Percentiles rank a stretch among this genome's conserved stretches.
Conservation (phyloP, 495 filamentous ascomycete species). For the Letharia lupina region DNA sequence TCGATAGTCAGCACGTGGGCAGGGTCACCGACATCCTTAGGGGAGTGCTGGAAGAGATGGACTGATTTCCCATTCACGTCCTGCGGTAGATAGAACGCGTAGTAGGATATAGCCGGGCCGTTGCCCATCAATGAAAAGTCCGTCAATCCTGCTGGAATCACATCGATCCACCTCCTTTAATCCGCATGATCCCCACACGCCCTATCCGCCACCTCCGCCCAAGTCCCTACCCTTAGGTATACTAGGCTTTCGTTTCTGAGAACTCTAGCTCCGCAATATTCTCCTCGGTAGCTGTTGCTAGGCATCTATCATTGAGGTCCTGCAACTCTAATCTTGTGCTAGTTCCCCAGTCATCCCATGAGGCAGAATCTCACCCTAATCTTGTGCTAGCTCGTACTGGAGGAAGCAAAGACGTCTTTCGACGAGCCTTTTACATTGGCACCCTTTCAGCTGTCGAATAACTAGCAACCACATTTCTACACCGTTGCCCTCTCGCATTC, state of each 20-base stretch:
- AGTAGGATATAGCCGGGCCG: too few relatives aligned
- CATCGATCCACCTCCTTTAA: too few relatives aligned
- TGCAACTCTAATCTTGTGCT: too few relatives aligned
- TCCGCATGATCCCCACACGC: conserved; percentile 27
- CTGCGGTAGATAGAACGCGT: too few relatives aligned
- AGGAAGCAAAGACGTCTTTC: too few relatives aligned
- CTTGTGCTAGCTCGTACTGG: too few relatives aligned
- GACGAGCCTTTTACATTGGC: too few relatives aligned
- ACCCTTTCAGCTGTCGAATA: background rate
- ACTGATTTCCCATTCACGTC: background rate
- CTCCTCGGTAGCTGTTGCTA: conserved; percentile 28
- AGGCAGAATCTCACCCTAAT: too few relatives aligned
- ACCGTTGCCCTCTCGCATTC: background rate
- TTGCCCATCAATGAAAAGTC: too few relatives aligned
- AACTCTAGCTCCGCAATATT: conserved; percentile 41
- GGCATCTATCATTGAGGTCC: too few relatives aligned
- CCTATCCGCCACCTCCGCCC: conserved; percentile 21
- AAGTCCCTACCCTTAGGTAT: conserved; percentile 5
- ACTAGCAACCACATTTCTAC: background rate
- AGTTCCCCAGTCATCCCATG: too few relatives aligned
- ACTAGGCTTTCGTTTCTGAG: conserved; percentile 13
- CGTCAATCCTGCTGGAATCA: too few relatives aligned
- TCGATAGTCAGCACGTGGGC: conserved; percentile 14
- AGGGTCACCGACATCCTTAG: conserved; percentile 14
- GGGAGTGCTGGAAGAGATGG: conserved; percentile 5